Evolutionary conservation across 805 yeast species (phyloP).

Genomic region (Komagataella pseudopastoris): DNA sequence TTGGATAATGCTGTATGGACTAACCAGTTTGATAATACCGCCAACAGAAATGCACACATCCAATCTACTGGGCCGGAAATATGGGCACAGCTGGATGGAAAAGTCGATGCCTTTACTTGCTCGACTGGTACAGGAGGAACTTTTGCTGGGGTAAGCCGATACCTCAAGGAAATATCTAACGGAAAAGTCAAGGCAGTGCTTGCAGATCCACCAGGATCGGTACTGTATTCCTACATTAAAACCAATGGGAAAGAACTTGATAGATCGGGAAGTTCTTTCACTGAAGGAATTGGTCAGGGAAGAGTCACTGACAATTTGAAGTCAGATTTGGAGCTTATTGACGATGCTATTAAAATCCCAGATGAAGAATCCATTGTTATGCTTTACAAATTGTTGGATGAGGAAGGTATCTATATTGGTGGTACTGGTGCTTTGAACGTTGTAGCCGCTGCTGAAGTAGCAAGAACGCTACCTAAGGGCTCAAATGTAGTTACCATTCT

Average conservation of each 20-base stretch:
- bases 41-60: constrained; percentile 79
- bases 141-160: constrained; percentile 74
- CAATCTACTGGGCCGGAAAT: constrained; percentile 90
- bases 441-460: constrained; percentile 74
- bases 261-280: constrained; percentile 74
- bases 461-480: constrained; percentile 61
- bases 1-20: constrained; percentile 83
- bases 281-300: constrained; percentile 96
- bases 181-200: constrained; percentile 50
- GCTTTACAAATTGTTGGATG: constrained; percentile 74
- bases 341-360: constrained; percentile 68
- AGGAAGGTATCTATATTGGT: constrained; percentile 83
- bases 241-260: constrained; percentile 55
- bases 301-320: constrained; percentile 74
- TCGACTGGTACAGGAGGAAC: constrained; percentile 93
- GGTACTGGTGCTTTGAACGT: constrained; percentile 88
- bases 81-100: constrained; percentile 71
- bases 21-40: constrained; percentile 80
- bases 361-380: constrained; percentile 74
- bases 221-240: constrained; percentile 64
- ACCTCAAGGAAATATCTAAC: constrained; percentile 53
- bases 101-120: constrained; percentile 77
- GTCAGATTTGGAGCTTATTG: constrained; percentile 59
- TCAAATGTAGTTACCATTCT: constrained; percentile 79
- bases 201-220: constrained; percentile 94